phyloP scores from a whole-genome alignment of 768 basidiomycete genomes.

The Crucibulum laeve region DNA sequence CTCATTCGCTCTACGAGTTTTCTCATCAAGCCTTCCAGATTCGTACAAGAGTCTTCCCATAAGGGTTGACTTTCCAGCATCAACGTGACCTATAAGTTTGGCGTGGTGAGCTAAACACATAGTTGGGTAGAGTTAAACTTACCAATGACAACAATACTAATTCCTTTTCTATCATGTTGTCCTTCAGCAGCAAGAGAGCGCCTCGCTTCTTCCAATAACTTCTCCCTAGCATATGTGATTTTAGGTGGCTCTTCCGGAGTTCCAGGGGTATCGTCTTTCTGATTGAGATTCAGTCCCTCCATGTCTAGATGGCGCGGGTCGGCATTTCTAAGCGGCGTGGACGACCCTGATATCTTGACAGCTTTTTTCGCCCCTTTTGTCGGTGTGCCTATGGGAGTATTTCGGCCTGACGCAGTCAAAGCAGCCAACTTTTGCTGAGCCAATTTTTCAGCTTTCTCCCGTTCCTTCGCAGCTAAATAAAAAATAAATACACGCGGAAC shows the following conservation, averaged over 20 bases:
- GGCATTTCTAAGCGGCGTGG: constrained; percentile 36
- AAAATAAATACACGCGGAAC: constrained; percentile 12
- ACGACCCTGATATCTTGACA: constrained; percentile 30
- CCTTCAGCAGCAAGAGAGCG: constrained; percentile 41
- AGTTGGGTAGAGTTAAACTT: constrained; percentile 10
- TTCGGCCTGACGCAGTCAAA: constrained; percentile 40
- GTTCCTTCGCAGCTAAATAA: constrained; percentile 69
- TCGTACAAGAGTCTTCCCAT: constrained; percentile 96
- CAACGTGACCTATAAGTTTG: constrained; percentile 77
- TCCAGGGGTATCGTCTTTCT: constrained; percentile 34
- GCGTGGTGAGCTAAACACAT: not conserved
- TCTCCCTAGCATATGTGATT: constrained; percentile 69
- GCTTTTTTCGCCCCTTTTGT: constrained; percentile 39
- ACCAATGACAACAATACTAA: constrained; percentile 95
- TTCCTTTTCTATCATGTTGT: constrained; percentile 54
- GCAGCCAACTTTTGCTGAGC: constrained; percentile 39
- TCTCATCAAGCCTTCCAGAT: constrained; percentile 83
- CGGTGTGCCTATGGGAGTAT: constrained; percentile 38
- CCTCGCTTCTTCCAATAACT: constrained; percentile 77
- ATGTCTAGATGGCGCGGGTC: constrained; percentile 71
- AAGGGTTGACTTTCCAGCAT: constrained; percentile 96
- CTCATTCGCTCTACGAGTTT: constrained; percentile 79
- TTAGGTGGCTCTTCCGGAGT: constrained; percentile 57
- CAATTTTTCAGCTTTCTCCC: constrained; percentile 67
- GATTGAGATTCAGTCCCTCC: constrained; percentile 62